These are phyloP conservation scores for Podaxis pistillaris DNA, from an alignment of 768 basidiomycete species.

Conservation along the genomic window DNA sequence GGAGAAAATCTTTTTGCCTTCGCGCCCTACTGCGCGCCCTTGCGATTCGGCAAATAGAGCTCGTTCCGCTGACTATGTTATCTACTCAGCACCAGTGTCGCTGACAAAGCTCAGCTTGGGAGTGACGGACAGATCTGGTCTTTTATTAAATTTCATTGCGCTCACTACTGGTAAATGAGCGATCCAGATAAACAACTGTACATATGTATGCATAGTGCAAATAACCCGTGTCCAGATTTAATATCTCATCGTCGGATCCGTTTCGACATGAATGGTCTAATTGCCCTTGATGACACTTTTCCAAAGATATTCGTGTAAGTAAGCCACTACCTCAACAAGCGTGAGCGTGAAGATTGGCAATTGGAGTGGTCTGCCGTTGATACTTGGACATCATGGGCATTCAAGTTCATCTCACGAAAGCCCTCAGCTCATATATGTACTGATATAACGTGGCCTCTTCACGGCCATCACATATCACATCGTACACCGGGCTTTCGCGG, in stretches of 20 bases:
- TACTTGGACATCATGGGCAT: not conserved
- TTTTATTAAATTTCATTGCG: slow-evolving; percentile 3
- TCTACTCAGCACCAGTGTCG: not conserved
- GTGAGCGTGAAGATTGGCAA: not conserved
- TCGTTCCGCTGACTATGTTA: not conserved
- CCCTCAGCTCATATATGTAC: not conserved
- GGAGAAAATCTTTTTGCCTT: not conserved
- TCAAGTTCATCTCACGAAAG: slow-evolving; percentile 2
- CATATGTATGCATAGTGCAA: not conserved
- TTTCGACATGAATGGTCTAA: slow-evolving; percentile 9
- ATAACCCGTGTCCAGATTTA: not conserved
- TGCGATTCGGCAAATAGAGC: not conserved
- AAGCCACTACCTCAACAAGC: not conserved
- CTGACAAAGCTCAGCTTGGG: not conserved
- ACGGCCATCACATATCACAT: slow-evolving; percentile 3
- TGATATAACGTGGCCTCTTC: not conserved
- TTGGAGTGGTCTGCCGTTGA: not conserved
- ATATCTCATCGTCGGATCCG: slow-evolving; percentile 1
- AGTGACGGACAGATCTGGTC: not conserved
- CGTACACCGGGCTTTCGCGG: not conserved
- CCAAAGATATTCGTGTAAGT: not conserved
- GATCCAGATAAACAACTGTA: not conserved
- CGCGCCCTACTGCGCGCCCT: not conserved
- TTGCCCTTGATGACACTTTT: slow-evolving; percentile 1
- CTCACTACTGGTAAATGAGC: not conserved